phyloP scores from a whole-genome alignment of 352 stramenopile genomes.

The Phytophthora syringae region DNA sequence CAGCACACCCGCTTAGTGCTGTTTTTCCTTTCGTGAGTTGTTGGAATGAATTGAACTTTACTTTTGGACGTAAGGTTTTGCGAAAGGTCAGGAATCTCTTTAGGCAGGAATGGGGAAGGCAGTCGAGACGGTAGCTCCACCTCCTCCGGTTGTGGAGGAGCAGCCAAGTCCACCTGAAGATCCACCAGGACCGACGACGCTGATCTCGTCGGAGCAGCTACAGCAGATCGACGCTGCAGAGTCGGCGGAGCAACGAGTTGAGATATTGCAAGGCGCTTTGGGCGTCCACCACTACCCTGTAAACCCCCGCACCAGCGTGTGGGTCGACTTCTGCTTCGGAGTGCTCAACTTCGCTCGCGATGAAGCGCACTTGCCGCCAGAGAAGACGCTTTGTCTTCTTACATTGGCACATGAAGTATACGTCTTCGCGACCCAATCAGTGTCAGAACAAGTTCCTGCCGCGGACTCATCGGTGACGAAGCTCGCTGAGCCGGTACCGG shows the following conservation, averaged over 20 bases:
- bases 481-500: conserved; percentile 2
- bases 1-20: background rate
- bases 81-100: conserved; percentile 28
- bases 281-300: conserved; percentile 52
- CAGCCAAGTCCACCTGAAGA: conserved; percentile 15
- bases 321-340: conserved; percentile 72
- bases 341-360: conserved; percentile 69
- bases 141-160: conserved; percentile 18
- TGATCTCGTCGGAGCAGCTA: conserved; percentile 50
- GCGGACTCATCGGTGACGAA: conserved; percentile 15
- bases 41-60: conserved; percentile 34
- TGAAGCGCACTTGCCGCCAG: conserved; percentile 38
- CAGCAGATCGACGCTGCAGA: conserved; percentile 30
- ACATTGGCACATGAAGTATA: conserved; percentile 63
- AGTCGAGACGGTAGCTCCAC: conserved; percentile 8
- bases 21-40: conserved; percentile 22
- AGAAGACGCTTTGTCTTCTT: conserved; percentile 54
- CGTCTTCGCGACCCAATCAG: conserved; percentile 46
- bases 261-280: conserved; percentile 46
- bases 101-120: conserved; percentile 28
- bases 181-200: background rate
- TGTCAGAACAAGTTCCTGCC: background rate
- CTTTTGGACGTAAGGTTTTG: conserved; percentile 25
- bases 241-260: conserved; percentile 35
- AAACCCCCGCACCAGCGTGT: conserved; percentile 60